Base-by-base conservation (phyloP, 306 rosid species). In the Styphnolobium japonicum region DNA sequence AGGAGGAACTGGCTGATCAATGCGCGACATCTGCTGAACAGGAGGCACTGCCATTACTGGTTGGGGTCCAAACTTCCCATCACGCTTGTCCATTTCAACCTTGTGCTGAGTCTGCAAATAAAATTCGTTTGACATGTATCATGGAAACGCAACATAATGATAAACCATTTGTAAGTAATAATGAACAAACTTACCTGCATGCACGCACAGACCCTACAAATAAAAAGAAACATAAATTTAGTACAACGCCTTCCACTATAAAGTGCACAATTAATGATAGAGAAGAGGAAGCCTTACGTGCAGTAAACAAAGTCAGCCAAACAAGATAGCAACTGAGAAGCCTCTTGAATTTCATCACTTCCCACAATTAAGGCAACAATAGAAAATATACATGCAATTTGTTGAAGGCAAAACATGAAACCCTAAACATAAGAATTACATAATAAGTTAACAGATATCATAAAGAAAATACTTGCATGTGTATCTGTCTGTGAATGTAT, bases 11-110 rank as follows among this genome's bases (percentile, higher is more conserved):
- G 63, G 62, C 79, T 92, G 97, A 80, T 94, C 98, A 37, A 94
- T 69, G 79, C 98, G 94, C 22, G 97, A 92, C 97, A 94, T 94
- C 61, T 90, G 90, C 81, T 92, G 97, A 48, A 57, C 11, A 29
- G 89, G 90, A n/a, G 98, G 98, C 42, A 91, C 94, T 52, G 88
- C 79, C 97, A 91, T 90, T 29, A 27, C 83, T 22, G 90, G 89
- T 69, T 80, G 89, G 31, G 93, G 89, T 73, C 97, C 97, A 63
- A 94, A 87, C 86, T 64, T 56, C 25, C 93, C 93, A 53, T 94
- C 97, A 21, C 98, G 90, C 84, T 92, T 94, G 89, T 94, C 98
- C 97, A 94, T 91, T 87, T 92, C 97, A 10, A 94, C 14, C 89
- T 94, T 92, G 89, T 94, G 98, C 36, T 92, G 98, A 42, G 98